Percentiles rank a stretch among this genome's conserved stretches.
phyloP scores from a whole-genome alignment of 257 asterid genomes.

The Solanum pimpinellifolium region DNA sequence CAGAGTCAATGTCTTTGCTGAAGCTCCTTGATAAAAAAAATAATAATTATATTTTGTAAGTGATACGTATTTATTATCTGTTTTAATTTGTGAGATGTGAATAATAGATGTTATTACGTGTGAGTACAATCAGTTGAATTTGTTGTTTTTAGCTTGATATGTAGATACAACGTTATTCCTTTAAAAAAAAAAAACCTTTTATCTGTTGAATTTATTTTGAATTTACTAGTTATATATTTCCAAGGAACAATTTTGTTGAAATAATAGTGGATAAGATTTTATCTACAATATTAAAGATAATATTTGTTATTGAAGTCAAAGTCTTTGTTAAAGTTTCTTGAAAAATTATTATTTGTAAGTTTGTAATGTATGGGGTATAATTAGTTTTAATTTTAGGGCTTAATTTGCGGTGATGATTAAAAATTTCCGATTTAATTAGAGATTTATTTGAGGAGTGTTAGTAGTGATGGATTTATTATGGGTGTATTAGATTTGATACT shows the following conservation, averaged over 20 bases:
- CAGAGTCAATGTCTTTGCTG: constrained; percentile 19
- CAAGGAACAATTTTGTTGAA: too few species aligned
- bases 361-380: not conserved
- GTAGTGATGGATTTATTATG: accelerated
- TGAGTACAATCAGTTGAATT: not conserved
- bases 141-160: not conserved
- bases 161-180: not conserved
- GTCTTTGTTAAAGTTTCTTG: constrained; percentile 12
- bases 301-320: constrained; percentile 6
- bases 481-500: not conserved
- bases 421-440: not conserved
- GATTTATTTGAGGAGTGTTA: not conserved
- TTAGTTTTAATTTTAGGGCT: not conserved
- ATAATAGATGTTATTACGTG: not conserved
- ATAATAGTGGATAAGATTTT: not conserved
- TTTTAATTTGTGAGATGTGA: not conserved
- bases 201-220: not conserved
- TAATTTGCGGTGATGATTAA: not conserved
- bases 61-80: not conserved
- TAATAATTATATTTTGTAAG: not conserved
- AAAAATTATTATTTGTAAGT: not conserved
- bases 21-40: not conserved
- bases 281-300: constrained; percentile 11
- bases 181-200: not conserved
- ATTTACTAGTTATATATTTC: not conserved